Base-by-base conservation (phyloP, 257 asterid species). In the Solanum clarkiae region DNA sequence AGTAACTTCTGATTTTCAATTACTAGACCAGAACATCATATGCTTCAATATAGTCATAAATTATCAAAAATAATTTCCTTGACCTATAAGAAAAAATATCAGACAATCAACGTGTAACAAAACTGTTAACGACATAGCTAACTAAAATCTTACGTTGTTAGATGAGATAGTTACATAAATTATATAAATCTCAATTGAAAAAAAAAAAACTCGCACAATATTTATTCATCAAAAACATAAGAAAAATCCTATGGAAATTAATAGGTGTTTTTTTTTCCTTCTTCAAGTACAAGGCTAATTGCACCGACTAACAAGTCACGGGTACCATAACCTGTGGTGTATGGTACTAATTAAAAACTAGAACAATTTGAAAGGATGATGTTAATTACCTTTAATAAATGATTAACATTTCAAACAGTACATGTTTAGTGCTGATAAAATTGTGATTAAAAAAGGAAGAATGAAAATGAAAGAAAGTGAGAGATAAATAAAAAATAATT, bases 401-500 rank as follows among this genome's bases (percentile, higher is more conserved):
- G 80, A 72, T 44, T 44, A 72, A 44, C 1, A 20, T 72, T 44
- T 72, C 32, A 72, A 72, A 72, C 7, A 72, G 55, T 44, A 42
- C 56, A 77, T 26, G 47, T 77, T 77, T 53, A 51, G 65, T 77
- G 82, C 15, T 24, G 49, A 77, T 51, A 82, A 82, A 22, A 53
- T 82, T 62, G 7, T 62, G 11, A 42, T 26, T 77, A 51, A 24
- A 77, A 77, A 77, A 15, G 24, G 36, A 15, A 77, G 49, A 77
- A 16, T 14, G 57, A 82, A 82, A 82, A 82, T 59, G 75, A 62
- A 22, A 82, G 45, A 62, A 81, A 62, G 56, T 2, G 75, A 82
- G 86, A 90, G 88, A 84, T 75, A 84, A 87, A 89, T 86, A 87
- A 90, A 91, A 90, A 87, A 90, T 54, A 82, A 17, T 3, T 16